Evolutionary conservation across 2,329 filamentous ascomycete species (phyloP).

Genomic region (Phialophora chinensis): DNA sequence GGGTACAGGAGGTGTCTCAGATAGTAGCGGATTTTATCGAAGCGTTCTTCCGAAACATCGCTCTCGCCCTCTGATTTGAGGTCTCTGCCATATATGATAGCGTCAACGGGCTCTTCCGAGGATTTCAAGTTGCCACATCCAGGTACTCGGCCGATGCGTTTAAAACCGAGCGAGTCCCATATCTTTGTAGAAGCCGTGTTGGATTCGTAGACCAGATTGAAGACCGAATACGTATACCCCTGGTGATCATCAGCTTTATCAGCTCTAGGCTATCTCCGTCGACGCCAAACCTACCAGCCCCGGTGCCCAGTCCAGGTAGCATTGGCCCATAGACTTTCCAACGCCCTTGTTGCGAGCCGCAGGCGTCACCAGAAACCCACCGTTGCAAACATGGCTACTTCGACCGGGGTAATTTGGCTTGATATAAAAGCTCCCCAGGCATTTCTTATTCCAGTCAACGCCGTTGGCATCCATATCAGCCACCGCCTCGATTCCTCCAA

Average conservation of each 20-base stretch:
- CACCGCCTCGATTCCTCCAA: slow-evolving; percentile 66
- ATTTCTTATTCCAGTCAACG: slow-evolving; percentile 78
- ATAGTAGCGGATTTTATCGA: slow-evolving; percentile 98
- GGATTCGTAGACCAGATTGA: slow-evolving; percentile 93
- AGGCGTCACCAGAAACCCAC: slow-evolving; percentile 76
- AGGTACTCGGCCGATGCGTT: slow-evolving; percentile 84
- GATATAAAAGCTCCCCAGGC: slow-evolving; percentile 90
- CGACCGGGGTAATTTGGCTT: slow-evolving; percentile 92
- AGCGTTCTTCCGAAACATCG: slow-evolving; percentile 90
- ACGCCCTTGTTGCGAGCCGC: slow-evolving; percentile 75
- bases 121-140: slow-evolving; percentile 72
- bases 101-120: slow-evolving; percentile 72
- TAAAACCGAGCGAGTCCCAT: slow-evolving; percentile 91
- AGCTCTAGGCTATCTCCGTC: slow-evolving; percentile 8
- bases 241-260: slow-evolving; percentile 43
- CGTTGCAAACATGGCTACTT: slow-evolving; percentile 85
- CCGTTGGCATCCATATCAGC: slow-evolving; percentile 57
- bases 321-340: slow-evolving; percentile 76
- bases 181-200: slow-evolving; percentile 89
- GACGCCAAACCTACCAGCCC: slow-evolving; percentile 55
- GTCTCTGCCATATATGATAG: slow-evolving; percentile 76
- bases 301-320: slow-evolving; percentile 78
- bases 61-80: slow-evolving; percentile 72
- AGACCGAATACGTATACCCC: slow-evolving; percentile 90
- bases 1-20: slow-evolving; percentile 94